Percentiles rank a stretch among this genome's conserved stretches.
phyloP scores from a whole-genome alignment of 2,329 filamentous ascomycete species.

The Eutypa lata region DNA sequence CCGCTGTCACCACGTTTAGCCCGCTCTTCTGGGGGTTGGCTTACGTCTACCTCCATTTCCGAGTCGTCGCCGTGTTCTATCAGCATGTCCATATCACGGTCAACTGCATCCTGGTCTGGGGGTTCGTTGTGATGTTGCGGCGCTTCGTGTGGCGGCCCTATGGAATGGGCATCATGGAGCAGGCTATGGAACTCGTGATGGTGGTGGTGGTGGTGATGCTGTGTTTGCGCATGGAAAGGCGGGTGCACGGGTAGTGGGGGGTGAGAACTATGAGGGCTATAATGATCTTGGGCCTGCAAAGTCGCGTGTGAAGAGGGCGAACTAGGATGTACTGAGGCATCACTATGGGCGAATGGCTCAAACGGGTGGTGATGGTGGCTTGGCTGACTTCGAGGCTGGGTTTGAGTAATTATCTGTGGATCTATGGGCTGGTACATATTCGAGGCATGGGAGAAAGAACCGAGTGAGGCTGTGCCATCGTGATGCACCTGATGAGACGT shows the following conservation, averaged over 20 bases:
- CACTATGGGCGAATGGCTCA: conserved; percentile 33
- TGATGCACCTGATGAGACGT: conserved; percentile 6
- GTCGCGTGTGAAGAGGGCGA: conserved; percentile 14
- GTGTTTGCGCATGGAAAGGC: background rate
- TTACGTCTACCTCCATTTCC: conserved; percentile 21
- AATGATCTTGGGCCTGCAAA: conserved; percentile 13
- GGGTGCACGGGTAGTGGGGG: conserved; percentile 1
- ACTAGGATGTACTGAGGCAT: conserved; percentile 8
- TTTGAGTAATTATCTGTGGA: conserved; percentile 54
- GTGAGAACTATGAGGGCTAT: conserved; percentile 18
- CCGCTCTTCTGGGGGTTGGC: conserved; percentile 1
- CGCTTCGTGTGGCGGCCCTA: background rate
- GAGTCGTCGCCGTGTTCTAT: conserved; percentile 22
- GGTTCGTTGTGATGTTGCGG: conserved; percentile 8
- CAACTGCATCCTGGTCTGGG: conserved; percentile 18
- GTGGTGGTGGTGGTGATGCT: conserved; percentile 26
- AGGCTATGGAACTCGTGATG: conserved; percentile 29
- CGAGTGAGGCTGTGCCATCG: conserved; percentile 19
- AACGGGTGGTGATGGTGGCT: conserved; percentile 24
- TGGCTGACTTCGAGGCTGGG: conserved; percentile 22
- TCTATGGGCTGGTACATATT: conserved; percentile 54
- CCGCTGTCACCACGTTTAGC: conserved; percentile 3
- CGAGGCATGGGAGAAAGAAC: conserved; percentile 26
- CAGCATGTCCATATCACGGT: conserved; percentile 29
- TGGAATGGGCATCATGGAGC: conserved; percentile 23